Percentiles rank a stretch among this genome's conserved stretches.
Conservation (phyloP, 2,329 filamentous ascomycete genomes). For the Aspergillus bombycis region DNA sequence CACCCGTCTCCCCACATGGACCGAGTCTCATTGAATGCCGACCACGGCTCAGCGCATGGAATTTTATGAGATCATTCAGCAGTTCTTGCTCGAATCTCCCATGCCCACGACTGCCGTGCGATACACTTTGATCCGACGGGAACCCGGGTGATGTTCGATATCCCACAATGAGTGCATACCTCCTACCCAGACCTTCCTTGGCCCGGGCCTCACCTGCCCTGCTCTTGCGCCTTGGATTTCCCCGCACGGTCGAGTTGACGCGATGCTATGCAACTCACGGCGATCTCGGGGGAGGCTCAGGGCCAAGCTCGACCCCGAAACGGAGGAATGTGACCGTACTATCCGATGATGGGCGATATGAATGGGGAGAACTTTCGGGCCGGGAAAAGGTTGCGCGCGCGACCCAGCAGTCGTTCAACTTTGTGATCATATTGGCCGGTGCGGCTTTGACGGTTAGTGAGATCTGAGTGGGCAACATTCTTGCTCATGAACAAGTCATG, state of each 20-base stretch:
- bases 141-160: slow-evolving; percentile 19
- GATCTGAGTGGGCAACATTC: background rate
- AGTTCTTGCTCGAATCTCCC: background rate
- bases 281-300: slow-evolving; percentile 43
- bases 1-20: slow-evolving; percentile 20
- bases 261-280: slow-evolving; percentile 65
- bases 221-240: slow-evolving; percentile 41
- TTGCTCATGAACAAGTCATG: background rate
- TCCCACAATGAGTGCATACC: slow-evolving; percentile 27
- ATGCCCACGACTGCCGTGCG: slow-evolving; percentile 7
- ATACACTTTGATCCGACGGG: slow-evolving; percentile 18
- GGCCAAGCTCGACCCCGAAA: slow-evolving; percentile 45
- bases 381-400: slow-evolving; percentile 81
- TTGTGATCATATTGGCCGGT: slow-evolving; percentile 75
- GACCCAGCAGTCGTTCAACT: slow-evolving; percentile 89
- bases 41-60: background rate
- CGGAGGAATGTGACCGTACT: slow-evolving; percentile 74
- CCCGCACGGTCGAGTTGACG: slow-evolving; percentile 30
- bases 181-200: slow-evolving; percentile 27
- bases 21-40: slow-evolving; percentile 1
- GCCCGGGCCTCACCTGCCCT: slow-evolving; percentile 21
- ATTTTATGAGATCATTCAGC: slow-evolving; percentile 1
- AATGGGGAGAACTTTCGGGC: slow-evolving; percentile 75
- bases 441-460: slow-evolving; percentile 71
- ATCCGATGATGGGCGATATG: slow-evolving; percentile 81